Conservation (phyloP, 2,329 filamentous ascomycete species). For the Alternaria burnsii region DNA sequence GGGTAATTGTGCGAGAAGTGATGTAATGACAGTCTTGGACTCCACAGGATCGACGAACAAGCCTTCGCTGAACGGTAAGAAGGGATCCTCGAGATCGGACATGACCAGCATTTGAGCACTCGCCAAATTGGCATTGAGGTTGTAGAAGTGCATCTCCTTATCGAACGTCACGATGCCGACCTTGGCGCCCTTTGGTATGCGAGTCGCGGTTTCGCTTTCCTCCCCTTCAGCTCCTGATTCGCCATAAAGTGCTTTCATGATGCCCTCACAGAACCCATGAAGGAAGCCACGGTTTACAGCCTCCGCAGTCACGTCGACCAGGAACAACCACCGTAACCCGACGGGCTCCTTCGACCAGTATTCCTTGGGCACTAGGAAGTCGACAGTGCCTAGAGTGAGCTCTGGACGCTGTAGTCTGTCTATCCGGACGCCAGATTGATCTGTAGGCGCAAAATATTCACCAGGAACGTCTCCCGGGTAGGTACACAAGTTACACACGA, state of each 20-base stretch:
- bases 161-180: conserved; percentile 96
- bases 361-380: conserved; percentile 96
- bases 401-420: conserved; percentile 91
- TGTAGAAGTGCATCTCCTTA: conserved; percentile 98
- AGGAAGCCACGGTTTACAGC: conserved; percentile 90
- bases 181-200: conserved; percentile 80
- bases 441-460: conserved; percentile 93
- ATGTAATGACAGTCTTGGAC: conserved; percentile 84
- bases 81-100: conserved; percentile 96
- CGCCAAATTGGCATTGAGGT: conserved; percentile 80
- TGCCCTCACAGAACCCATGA: conserved; percentile 88
- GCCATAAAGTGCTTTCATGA: conserved; percentile 84
- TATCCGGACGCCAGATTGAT: conserved; percentile 83
- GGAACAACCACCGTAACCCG: conserved; percentile 85
- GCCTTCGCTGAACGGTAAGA: conserved; percentile 88
- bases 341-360: conserved; percentile 97
- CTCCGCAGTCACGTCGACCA: conserved; percentile 93
- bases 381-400: conserved; percentile 88
- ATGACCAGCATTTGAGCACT: conserved; percentile 98
- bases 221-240: conserved; percentile 58
- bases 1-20: conserved; percentile 84
- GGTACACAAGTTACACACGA: conserved; percentile 97
- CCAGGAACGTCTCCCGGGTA: conserved; percentile 93
- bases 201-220: conserved; percentile 61
- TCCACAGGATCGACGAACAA: conserved; percentile 95